Evolutionary conservation across 208 protist genomes (phyloP), one percentile per base, ranked within the genome.

Genomic region (Acanthamoeba lenticulata): DNA sequence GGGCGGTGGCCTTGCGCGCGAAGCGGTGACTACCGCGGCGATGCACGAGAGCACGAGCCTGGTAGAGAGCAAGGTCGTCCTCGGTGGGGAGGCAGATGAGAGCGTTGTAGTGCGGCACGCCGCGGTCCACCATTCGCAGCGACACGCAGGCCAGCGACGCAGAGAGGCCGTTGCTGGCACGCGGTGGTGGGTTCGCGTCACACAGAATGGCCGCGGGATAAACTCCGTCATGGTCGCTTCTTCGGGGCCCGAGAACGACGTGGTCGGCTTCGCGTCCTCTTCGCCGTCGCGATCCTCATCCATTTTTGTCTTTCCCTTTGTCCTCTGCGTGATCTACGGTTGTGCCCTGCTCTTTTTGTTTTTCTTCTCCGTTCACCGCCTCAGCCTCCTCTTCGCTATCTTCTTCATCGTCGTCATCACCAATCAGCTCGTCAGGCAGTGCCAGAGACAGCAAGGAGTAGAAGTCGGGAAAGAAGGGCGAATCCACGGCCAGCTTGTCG

Each of bases 391-490:
- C 40, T 65, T 60, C 57, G 69, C 29, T 19, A 9, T 79, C n/a
- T 9, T 47, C 67, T 42, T 93, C 13, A 42, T 92, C 49, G 7
- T 44, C 83, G 13, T 52, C 57, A 29, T n/a, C 55, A 24, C 40
- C 86, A 19, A 72, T 15, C 6, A 89, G 47, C n/a, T 89, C 86
- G 42, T 47, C 86, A 74, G 57, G 47, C 2, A 65, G 17, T 9
- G 57, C 11, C n/a, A 72, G 36, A 19, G 29, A 32, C 32, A 96
- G 38, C 34, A 96, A 42, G 52, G 94, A 94, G 32, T 74, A 27
- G 49, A 86, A 96, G 67, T 57, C 49, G 27, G 90, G 90, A 36
- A 24, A 21, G 47, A 95, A 96, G 55, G 95, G 95, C 32, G 95
- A 96, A 17, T 60, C 74, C 36, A 96, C 81, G 13, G 32, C 65